phyloP scores from a whole-genome alignment of 257 asterid species.

The Capsicum pubescens region DNA sequence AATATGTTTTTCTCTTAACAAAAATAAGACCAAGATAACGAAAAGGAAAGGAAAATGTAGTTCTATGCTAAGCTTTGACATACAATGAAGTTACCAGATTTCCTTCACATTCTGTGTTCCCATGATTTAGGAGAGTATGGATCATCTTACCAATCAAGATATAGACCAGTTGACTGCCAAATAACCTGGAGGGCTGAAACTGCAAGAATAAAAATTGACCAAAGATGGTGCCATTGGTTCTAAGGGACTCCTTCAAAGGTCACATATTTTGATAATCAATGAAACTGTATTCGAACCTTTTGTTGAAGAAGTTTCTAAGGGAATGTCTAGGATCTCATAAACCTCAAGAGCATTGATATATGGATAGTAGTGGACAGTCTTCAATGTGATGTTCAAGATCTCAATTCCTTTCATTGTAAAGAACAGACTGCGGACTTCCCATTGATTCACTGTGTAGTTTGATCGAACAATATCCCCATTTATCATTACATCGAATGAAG shows the following conservation, averaged over 20 bases:
- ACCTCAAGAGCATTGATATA: conserved; percentile 86
- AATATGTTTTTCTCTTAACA: background rate
- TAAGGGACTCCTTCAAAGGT: background rate
- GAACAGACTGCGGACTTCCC: conserved; percentile 61
- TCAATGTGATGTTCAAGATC: conserved; percentile 73
- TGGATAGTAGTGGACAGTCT: conserved; percentile 70
- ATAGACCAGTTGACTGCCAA: conserved; percentile 70
- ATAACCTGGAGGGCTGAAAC: conserved; percentile 95
- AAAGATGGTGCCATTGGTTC: background rate
- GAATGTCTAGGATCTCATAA: conserved; percentile 74
- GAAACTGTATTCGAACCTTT: conserved; percentile 55
- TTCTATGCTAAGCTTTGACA: background rate
- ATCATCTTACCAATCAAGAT: conserved; percentile 88
- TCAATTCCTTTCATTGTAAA: conserved; percentile 63
- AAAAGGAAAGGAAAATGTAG: background rate
- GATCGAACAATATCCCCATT: conserved; percentile 59
- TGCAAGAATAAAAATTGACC: conserved; percentile 35
- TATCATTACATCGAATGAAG: conserved; percentile 71
- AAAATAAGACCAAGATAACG: background rate
- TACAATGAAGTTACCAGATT: conserved; percentile 83
- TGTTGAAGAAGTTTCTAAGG: conserved; percentile 81
- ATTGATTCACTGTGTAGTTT: conserved; percentile 65
- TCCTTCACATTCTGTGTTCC: conserved; percentile 83
- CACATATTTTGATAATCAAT: background rate
- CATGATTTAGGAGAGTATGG: conserved; percentile 89